A percentile compares a stretch with the other conserved stretches of the same genome.
Conservation (phyloP, 1,284 basidiomycete genomes). For the Garcileccinum viscosum region DNA sequence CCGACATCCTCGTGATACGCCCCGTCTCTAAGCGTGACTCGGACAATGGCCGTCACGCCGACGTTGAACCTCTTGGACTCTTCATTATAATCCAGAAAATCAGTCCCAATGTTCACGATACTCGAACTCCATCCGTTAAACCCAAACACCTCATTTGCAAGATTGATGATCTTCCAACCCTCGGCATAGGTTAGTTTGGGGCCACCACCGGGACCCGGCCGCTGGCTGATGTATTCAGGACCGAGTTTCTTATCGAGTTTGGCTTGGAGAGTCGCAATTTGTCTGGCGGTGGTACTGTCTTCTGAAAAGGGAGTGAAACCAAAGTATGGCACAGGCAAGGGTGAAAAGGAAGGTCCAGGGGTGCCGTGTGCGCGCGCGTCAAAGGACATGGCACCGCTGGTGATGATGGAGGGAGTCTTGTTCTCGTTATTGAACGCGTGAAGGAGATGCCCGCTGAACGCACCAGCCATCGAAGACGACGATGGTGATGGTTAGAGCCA, state of each 20-base stretch:
- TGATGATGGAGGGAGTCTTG: conserved; percentile 42
- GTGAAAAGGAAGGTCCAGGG: conserved; percentile 2
- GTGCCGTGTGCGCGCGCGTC: conserved; percentile 60
- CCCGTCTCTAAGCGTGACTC: conserved; percentile 89
- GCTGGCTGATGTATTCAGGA: conserved; percentile 89
- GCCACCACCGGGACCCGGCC: conserved; percentile 88
- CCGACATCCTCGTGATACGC: conserved; percentile 93
- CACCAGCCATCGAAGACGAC: conserved; percentile 35
- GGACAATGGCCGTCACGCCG: conserved; percentile 85
- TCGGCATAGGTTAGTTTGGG: conserved; percentile 93
- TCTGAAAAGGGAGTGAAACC: conserved; percentile 48
- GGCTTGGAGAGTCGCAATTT: conserved; percentile 78
- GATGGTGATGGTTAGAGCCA: conserved; percentile 15
- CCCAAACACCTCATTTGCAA: conserved; percentile 98
- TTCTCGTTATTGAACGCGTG: conserved; percentile 28
- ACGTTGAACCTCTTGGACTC: conserved; percentile 73
- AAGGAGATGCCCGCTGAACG: conserved; percentile 40
- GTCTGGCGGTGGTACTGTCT: conserved; percentile 55
- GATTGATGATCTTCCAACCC: conserved; percentile 95
- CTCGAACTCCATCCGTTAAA: conserved; percentile 97
- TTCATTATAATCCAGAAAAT: conserved; percentile 75
- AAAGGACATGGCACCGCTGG: conserved; percentile 62
- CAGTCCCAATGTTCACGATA: conserved; percentile 79
- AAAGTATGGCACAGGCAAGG: conserved; percentile 10
- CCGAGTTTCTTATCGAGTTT: conserved; percentile 90